Base-by-base conservation (phyloP, 176 grass and related monocot genomes). In the Bromus sterilis region DNA sequence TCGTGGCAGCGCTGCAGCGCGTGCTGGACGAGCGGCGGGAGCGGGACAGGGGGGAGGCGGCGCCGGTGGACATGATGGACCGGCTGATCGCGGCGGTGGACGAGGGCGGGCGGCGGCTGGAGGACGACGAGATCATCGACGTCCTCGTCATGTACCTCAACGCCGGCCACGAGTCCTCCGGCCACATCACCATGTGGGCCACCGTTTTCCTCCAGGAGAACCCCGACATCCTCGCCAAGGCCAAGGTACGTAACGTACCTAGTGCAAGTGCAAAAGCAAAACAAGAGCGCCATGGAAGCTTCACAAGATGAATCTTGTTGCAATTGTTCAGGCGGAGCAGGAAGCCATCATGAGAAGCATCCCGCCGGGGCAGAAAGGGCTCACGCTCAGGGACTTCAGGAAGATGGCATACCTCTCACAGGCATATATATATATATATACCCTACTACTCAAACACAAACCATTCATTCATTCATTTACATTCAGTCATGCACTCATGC, bases 111-210 rank as follows among this genome's bases (percentile, higher is more conserved):
- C 74, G 91, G 72, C 20, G 48, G 35, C 89, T 97, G 60, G 66
- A 53, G 0, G 88, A 93, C 28, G 92, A 97, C 60, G 92, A 94
- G 83, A 93, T 97, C 71, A 87, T 97, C 35, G 95, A 97, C 77
- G 42, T 94, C 51, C 80, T 97, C 55, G 71, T 94, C 78, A 94
- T 97, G 95, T 97, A 97, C 80, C 89, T 97, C 16, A 97, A 97
- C 71, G 95, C 92, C 20, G 95, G 95, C 0, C 95, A 97, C 72
- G 95, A 97, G 85, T 97, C 95, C 11, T 97, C 95, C 1, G 95
- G 92, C 3, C 95, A 97, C 71, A 94, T 97, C 78, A 97, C 95
- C 83, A 97, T 97, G 95, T 97, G 95, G 95, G 92, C 92, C 34
- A 87, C 95, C 69, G 88, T 97, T 2, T 83, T 97, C 75, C 68